Conservation (phyloP, 2,329 filamentous ascomycete species). For the Alternaria brassicae region DNA sequence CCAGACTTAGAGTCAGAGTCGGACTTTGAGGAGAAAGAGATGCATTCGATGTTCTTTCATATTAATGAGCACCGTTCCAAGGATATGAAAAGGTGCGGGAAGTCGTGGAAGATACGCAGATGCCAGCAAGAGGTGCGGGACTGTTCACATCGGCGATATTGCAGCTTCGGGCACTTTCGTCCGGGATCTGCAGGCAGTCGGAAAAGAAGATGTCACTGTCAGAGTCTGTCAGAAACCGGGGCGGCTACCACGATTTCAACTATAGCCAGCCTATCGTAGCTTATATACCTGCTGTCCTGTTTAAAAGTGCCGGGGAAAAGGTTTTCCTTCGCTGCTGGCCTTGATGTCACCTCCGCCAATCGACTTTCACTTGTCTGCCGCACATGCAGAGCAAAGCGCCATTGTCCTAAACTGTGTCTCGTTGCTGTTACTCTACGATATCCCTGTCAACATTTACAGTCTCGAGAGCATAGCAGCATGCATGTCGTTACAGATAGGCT, state of each 20-base stretch:
- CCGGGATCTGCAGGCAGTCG: not conserved
- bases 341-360: not conserved
- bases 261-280: not conserved
- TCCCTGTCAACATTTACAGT: not conserved
- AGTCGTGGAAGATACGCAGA: not conserved
- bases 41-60: not conserved
- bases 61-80: not conserved
- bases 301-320: not conserved
- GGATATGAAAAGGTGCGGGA: not conserved
- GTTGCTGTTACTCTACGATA: not conserved
- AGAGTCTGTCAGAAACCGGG: not conserved
- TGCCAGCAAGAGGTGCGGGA: not conserved
- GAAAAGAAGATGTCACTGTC: not conserved
- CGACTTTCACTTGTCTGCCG: not conserved
- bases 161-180: not conserved
- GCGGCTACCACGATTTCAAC: not conserved
- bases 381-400: slow-evolving; percentile 1
- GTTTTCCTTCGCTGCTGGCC: not conserved
- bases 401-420: not conserved
- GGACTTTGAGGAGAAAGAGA: not conserved
- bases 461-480: not conserved
- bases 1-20: not conserved
- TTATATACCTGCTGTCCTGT: not conserved
- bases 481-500: not conserved
- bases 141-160: not conserved